Evolutionary conservation across 176 grass and related monocot species (phyloP), one percentile per base, ranked within the genome.

Genomic region (Thalia dealbata): DNA sequence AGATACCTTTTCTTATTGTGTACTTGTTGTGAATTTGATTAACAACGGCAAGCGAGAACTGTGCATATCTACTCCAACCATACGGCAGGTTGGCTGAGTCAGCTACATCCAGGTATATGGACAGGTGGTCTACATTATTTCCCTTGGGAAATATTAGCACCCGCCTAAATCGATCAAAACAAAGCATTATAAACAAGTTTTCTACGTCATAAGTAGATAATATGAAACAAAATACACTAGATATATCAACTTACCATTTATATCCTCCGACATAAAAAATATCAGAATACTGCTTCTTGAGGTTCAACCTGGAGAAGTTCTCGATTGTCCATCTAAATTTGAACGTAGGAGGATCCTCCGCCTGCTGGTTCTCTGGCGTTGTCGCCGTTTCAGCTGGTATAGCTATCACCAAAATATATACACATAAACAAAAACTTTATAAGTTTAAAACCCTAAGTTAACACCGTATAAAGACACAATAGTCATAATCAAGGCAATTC

Each of bases 271-370:
- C 95, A 75, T 79, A 61, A 76, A 99, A 99, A 79, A 81, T n/a
- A 45, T 99, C 90, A 1, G 95, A 99, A 69, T 95, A 99, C 56
- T 88, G 83, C 79, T 99, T 99, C 86, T 95, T 99, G 0, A 81
- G 67, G 79, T 56, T 95, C 64, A 91, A 72, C 81, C 88, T 85
- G 41, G 90, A 91, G 38, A 99, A 80, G 73, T 99, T 95, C 46
- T 99, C 95, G 56, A 99, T 95, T 14, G 90, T 80, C 95, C 95
- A 99, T 70, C 85, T 91, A 84, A 89, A 99, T 79, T 91, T 99
- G 0, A 88, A 99, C 52, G 88, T 81, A 41, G 95, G 81, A 66
- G 90, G 83, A 75, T 95, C 95, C 68, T 99, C 95, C 70, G 88
- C 69, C 55, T 75, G 85, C 69, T 99, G 90, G 69, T 86, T 88